Conservation (phyloP, 2,329 filamentous ascomycete genomes). For the Colletotrichum horii region DNA sequence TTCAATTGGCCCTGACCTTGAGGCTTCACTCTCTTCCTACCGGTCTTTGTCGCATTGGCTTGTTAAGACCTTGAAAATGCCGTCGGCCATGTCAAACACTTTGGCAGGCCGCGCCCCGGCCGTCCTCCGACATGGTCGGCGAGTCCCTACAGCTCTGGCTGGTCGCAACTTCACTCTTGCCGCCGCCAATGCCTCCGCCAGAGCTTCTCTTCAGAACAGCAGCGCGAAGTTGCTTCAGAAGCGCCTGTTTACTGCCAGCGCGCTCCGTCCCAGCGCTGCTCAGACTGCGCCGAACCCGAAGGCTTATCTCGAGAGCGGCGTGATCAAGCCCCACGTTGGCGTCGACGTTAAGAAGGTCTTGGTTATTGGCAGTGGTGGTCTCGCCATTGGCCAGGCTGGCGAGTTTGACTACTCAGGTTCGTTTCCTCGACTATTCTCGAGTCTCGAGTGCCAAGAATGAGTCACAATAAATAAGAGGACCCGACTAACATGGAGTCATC, state of each 20-base stretch:
- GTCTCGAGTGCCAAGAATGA: not conserved
- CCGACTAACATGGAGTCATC: constrained; percentile 23
- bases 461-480: constrained; percentile 1
- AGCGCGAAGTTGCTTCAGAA: constrained; percentile 43
- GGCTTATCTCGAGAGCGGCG: constrained; percentile 88
- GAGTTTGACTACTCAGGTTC: constrained; percentile 98
- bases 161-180: constrained; percentile 48
- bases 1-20: constrained; percentile 23
- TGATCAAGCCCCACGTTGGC: constrained; percentile 77
- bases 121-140: constrained; percentile 60
- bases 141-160: constrained; percentile 49
- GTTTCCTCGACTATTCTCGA: constrained; percentile 35
- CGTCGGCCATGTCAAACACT: constrained; percentile 42
- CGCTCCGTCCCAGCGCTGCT: constrained; percentile 47
- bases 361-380: constrained; percentile 92
- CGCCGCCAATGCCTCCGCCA: constrained; percentile 35
- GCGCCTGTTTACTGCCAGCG: constrained; percentile 53
- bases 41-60: constrained; percentile 10
- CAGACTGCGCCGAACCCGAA: constrained; percentile 81
- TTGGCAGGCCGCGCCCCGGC: constrained; percentile 64
- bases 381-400: constrained; percentile 96
- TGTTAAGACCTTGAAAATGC: constrained; percentile 33
- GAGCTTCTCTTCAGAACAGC: constrained; percentile 36
- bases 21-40: not conserved
- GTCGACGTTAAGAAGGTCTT: constrained; percentile 96